Evolutionary conservation across 2,329 filamentous ascomycete species (phyloP), one percentile per base, ranked within the genome.

Genomic region (Fusarium virguliforme): DNA sequence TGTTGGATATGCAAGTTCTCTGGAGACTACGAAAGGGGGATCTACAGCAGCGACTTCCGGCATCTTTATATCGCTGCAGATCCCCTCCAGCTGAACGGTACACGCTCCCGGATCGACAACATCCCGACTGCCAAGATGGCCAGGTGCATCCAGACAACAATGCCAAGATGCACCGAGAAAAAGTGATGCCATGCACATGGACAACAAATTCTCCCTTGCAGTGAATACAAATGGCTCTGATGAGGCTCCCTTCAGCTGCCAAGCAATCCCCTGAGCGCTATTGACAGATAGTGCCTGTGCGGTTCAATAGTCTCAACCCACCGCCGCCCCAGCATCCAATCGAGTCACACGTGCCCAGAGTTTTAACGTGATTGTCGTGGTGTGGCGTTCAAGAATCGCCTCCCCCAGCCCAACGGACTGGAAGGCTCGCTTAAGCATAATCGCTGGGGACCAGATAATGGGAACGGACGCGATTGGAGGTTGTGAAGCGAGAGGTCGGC

Each of bases 371-470:
- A 50, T 50, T 30, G 26, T 50, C 26, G 43, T 50, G 43, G 9
- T 50, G 43, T 50, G 43, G 43, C 43, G 43, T 18, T 30, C 6
- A 30, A 30, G 18, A 30, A 30, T 30, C 28, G 28, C 28, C 28
- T 30, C 18, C 24, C 43, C 26, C 26, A 50, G 9, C 8, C 26
- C 43, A 26, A 8, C 30, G 26, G 43, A 15, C 43, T 50, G 43
- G 43, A 50, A 50, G 26, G 9, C 43, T 50, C 43, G 43, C 43
- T 50, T 50, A 50, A 18, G 43, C 43, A 50, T 50, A 30, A 50
- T 50, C 12, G 43, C n/a, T 50, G n/a, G 43, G n/a, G 43, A 18
- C 15, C 15, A 50, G 43, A 50, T 50, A 50, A 30, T 50, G 15
- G 43, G 43, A 30, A 50, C 26, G 10, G 43, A 50, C 15, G 43